Evolutionary conservation across 768 basidiomycete species (phyloP), one percentile per base, ranked within the genome.

Genomic region (Tubosaeta brunneosetosa): DNA sequence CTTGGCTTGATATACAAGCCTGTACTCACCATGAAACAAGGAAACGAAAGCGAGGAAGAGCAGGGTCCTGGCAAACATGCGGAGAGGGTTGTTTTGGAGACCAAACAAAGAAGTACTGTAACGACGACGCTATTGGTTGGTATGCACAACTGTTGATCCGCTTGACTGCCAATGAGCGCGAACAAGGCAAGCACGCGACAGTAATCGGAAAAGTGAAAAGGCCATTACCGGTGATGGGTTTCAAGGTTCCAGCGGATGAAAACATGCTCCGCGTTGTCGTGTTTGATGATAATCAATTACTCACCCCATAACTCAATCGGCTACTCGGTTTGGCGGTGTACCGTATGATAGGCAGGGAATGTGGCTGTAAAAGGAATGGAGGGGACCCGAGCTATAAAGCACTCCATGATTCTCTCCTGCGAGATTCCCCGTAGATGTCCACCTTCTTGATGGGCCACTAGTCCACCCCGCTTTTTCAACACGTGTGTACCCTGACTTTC

Each of bases 1-100:
- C 17, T n/a, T 16, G 25, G n/a, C 10, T 31, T 7, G 42, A 33
- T 41, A 45, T 47, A 33, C 41, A 25, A 40, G 6, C 14, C 3
- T 16, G 4, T 19, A 62, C 72, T 55, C 53, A 85, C 84, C 78
- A 59, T 86, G 84, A 54, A 85, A 69, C 13, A 84, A 64, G 17
- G 70, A 70, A 56, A 82, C 43, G 5, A 71, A 71, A 36, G 80
- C 79, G 25, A 80, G 44, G 17, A 74, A 41, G 1, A 84, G 74
- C 41, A 83, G 62, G 33, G 75, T 50, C 40, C 71, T 77, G 19
- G 77, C 76, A 40, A 75, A 62, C 81, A 83, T 83, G 45, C 29
- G n/a, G 27, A 26, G 25, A 40, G 56, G 49, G 48, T 51, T 59
- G 51, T 53, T 50, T 37, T 42, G 26, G 41, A 32, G 25, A 41